Percentiles rank a stretch among this genome's conserved stretches.
phyloP scores from a whole-genome alignment of 805 yeast genomes.

The Suhomyces kilbournensis region DNA sequence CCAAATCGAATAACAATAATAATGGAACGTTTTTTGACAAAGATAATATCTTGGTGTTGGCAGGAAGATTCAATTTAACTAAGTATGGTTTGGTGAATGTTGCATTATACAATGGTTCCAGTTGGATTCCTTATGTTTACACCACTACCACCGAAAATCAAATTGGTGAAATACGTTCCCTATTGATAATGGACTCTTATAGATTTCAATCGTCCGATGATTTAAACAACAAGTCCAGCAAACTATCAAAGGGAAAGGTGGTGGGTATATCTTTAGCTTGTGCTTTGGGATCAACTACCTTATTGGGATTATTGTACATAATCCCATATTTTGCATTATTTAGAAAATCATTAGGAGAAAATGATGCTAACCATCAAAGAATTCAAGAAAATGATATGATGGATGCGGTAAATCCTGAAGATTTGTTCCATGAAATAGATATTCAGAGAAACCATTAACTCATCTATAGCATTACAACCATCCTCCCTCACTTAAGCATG shows the following conservation, averaged over 20 bases:
- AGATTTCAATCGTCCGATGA: constrained; percentile 37
- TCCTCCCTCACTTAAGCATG: constrained; percentile 65
- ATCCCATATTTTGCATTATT: constrained; percentile 39
- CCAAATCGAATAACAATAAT: constrained; percentile 25
- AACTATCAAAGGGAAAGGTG: constrained; percentile 38
- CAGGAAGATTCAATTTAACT: constrained; percentile 53
- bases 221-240: constrained; percentile 13
- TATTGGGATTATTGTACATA: constrained; percentile 39
- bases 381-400: constrained; percentile 44
- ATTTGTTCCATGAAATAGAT: constrained; percentile 44
- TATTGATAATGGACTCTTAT: constrained; percentile 34
- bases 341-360: constrained; percentile 22
- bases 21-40: constrained; percentile 38
- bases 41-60: constrained; percentile 48
- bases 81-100: constrained; percentile 56
- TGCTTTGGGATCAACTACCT: constrained; percentile 42
- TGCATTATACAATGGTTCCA: constrained; percentile 62
- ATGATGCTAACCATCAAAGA: constrained; percentile 22
- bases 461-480: constrained; percentile 66
- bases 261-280: constrained; percentile 46
- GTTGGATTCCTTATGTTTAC: constrained; percentile 65
- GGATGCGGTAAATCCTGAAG: constrained; percentile 43
- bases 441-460: constrained; percentile 22
- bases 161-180: constrained; percentile 29
- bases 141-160: constrained; percentile 22